Evolutionary conservation across 2,329 filamentous ascomycete species (phyloP).

Genomic region (Pseudogymnoascus sp.): DNA sequence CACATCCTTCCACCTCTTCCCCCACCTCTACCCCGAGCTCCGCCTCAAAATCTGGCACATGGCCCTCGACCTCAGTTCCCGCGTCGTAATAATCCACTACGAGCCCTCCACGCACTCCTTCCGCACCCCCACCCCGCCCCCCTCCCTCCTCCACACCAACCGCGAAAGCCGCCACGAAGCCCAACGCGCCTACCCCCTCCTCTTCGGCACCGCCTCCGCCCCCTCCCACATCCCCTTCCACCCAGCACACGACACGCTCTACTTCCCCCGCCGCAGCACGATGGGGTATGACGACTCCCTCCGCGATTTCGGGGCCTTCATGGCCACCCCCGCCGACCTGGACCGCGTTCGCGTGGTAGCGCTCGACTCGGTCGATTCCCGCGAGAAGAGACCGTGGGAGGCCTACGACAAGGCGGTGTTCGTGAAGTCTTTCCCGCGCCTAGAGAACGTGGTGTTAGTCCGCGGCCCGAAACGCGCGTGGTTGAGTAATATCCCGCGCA

Average conservation of each 20-base stretch:
- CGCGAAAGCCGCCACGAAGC: slow-evolving; percentile 36
- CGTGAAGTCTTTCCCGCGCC: slow-evolving; percentile 33
- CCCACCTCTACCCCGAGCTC: slow-evolving; percentile 22
- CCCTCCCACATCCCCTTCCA: slow-evolving; percentile 22
- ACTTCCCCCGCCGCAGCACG: slow-evolving; percentile 27
- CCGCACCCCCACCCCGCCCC: slow-evolving; percentile 31
- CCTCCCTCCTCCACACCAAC: slow-evolving; percentile 34
- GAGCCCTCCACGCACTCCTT: slow-evolving; percentile 30
- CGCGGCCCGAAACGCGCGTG: slow-evolving; percentile 16
- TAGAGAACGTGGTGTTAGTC: slow-evolving; percentile 22
- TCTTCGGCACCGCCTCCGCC: slow-evolving; percentile 28
- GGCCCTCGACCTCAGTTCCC: slow-evolving; percentile 16
- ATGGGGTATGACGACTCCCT: slow-evolving; percentile 29
- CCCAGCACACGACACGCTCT: slow-evolving; percentile 23
- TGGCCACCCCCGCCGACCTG: slow-evolving; percentile 25
- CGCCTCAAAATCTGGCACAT: slow-evolving; percentile 23
- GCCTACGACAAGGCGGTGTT: slow-evolving; percentile 41
- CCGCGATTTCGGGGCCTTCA: slow-evolving; percentile 33
- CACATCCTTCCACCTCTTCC: slow-evolving; percentile 21
- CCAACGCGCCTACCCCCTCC: slow-evolving; percentile 28
- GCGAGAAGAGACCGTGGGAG: slow-evolving; percentile 41
- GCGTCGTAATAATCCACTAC: slow-evolving; percentile 29
- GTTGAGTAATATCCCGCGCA: slow-evolving; percentile 10
- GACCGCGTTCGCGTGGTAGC: slow-evolving; percentile 33
- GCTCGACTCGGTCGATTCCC: slow-evolving; percentile 37